Percentiles rank a stretch among this genome's conserved stretches.
Evolutionary conservation across 495 filamentous ascomycete species (phyloP).

Genomic region (Xylaria sp.): DNA sequence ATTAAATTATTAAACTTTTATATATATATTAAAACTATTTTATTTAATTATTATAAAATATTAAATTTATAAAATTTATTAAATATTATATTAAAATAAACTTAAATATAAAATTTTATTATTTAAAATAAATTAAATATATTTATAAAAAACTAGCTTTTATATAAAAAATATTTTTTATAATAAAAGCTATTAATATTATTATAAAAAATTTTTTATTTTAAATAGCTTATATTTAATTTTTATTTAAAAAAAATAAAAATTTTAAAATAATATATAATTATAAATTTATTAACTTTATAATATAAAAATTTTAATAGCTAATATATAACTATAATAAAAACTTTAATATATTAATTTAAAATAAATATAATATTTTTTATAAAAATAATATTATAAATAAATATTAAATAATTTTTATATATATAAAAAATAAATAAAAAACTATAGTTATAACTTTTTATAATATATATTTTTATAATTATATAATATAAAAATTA

Average conservation of each 20-base stretch:
- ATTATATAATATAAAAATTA: not conserved
- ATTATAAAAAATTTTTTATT: not conserved
- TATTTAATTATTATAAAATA: not conserved
- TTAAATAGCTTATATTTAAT: not conserved
- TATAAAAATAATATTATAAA: not conserved
- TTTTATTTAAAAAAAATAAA: not conserved
- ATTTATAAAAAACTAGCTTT: not conserved
- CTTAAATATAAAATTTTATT: not conserved
- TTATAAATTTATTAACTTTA: not conserved
- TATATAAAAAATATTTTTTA: conserved; percentile 1
- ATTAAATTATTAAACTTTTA: not conserved
- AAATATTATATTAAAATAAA: conserved; percentile 1
- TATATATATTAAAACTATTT: not conserved
- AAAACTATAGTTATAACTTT: not conserved
- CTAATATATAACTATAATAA: conserved; percentile 12
- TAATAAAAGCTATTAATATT: not conserved
- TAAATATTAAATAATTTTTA: not conserved
- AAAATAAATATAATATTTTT: not conserved
- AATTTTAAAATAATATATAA: not conserved
- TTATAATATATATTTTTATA: not conserved
- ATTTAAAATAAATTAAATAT: not conserved
- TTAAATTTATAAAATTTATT: not conserved
- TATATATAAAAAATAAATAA: not conserved
- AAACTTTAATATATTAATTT: conserved; percentile 16
- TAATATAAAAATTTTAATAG: not conserved